phyloP scores from a whole-genome alignment of 2,329 filamentous ascomycete species.

The Mycosphaerella arachidis region DNA sequence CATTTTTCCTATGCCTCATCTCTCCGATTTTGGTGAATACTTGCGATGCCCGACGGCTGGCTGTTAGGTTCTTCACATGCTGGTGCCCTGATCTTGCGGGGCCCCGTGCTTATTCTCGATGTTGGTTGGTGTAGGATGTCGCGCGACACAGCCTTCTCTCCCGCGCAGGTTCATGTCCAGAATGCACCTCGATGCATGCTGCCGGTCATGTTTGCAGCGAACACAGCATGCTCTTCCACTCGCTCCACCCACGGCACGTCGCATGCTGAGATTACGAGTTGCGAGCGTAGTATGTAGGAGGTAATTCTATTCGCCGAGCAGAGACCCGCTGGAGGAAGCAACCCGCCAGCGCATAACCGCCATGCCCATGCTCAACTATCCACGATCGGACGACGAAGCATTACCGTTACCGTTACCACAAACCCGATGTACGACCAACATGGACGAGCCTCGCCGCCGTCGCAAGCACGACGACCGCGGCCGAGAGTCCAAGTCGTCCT shows the following conservation, averaged over 20 bases:
- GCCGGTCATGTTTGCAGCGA: not conserved
- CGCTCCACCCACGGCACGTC: not conserved
- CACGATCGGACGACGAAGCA: conserved; percentile 11
- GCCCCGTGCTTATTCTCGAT: not conserved
- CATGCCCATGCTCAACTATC: conserved; percentile 13
- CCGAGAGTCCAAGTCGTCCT: conserved; percentile 29
- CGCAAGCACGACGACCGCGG: conserved; percentile 28
- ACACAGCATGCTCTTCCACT: not conserved
- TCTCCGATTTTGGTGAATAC: not conserved
- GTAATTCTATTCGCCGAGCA: not conserved
- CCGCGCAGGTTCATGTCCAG: not conserved
- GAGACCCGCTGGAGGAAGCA: not conserved
- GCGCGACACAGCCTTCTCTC: not conserved
- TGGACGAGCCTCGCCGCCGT: conserved; percentile 24
- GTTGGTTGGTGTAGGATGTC: not conserved
- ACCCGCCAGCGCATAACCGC: not conserved
- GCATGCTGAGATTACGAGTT: not conserved
- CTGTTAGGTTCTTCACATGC: not conserved
- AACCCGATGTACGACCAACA: conserved; percentile 6
- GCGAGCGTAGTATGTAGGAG: too few relatives aligned
- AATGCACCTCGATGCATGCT: not conserved
- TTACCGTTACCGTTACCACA: conserved; percentile 16
- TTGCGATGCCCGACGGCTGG: not conserved
- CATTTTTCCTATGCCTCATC: not conserved
- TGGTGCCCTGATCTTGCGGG: not conserved